Base-by-base conservation (phyloP, 345 rosid species). In the Bruguiera gymnorhiza region DNA sequence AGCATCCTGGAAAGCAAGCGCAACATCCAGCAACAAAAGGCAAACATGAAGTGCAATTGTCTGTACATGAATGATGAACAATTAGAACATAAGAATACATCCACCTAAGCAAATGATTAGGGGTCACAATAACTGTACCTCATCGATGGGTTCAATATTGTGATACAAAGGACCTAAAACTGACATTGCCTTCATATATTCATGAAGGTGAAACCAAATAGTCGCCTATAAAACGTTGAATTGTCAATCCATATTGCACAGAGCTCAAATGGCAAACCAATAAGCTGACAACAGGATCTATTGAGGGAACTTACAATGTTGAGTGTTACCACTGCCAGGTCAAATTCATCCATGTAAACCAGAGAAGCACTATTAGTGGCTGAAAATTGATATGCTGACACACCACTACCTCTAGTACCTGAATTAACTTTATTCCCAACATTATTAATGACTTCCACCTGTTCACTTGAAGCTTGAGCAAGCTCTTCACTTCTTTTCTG, bases 131-230 rank as follows among this genome's bases (percentile, higher is more conserved):
- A 46, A 77, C 9, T 53, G 50, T 85, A 96, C 99, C 98, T 96
- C 97, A 21, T 96, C 96, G 50, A 96, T 84, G 8, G 93, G 91
- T 72, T 77, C 83, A 21, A 96, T 92, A 67, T 90, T 96, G 71
- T 75, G 85, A 78, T 81, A 90, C 68, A 96, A 60, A 31, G 96
- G 97, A 76, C 86, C 87, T 66, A 96, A 75, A 79, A 89, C 77
- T 29, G 96, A 87, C 68, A 89, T 79, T 15, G 96, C 89, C 83
- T 92, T 92, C 29, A 82, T 65, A 80, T 86, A 89, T 75, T 96
- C 95, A 70, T 87, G 89, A 70, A 90, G 96, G 76, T 96, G 97
- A 76, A 87, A 92, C 96, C 96, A 96, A 59, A 84, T 81, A 77
- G 87, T 77, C 5, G 98, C 98, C 99, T 96, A 75, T 56, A 80